Percentiles rank a stretch among this genome's conserved stretches.
Conservation (phyloP, 257 asterid species). For the Solanum tarapatanum region DNA sequence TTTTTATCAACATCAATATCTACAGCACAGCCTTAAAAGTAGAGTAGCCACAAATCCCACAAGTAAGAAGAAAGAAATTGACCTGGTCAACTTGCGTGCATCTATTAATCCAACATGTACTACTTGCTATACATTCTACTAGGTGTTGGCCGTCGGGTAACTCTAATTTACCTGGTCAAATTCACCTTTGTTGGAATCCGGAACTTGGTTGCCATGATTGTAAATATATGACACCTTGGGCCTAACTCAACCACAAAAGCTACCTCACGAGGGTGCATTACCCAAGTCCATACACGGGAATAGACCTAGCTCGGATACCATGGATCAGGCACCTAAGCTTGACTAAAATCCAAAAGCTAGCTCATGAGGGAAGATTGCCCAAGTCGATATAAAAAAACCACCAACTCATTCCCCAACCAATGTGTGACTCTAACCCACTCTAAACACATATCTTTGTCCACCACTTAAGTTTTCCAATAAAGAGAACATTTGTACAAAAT, state of each 20-base stretch:
- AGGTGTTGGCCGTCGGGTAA: not conserved
- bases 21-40: not conserved
- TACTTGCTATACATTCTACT: not conserved
- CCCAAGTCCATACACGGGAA: not conserved
- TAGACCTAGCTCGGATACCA: not conserved
- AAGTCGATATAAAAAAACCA: no score
- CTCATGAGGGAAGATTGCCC: no score
- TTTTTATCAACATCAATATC: not conserved
- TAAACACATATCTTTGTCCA: not conserved
- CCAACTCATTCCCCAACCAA: no score
- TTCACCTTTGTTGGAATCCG: not conserved
- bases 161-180: not conserved
- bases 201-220: not conserved
- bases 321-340: no score
- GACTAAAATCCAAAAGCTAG: no score
- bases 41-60: not conserved
- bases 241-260: not conserved
- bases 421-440: not conserved
- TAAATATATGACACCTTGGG: not conserved
- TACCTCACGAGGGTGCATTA: not conserved
- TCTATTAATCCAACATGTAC: not conserved
- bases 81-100: not conserved
- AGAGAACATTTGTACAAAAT: not conserved
- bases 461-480: not conserved
- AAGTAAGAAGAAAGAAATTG: not conserved